Evolutionary conservation across 495 filamentous ascomycete genomes (phyloP), one percentile per base, ranked within the genome.

Genomic region (Tuber brumale): DNA sequence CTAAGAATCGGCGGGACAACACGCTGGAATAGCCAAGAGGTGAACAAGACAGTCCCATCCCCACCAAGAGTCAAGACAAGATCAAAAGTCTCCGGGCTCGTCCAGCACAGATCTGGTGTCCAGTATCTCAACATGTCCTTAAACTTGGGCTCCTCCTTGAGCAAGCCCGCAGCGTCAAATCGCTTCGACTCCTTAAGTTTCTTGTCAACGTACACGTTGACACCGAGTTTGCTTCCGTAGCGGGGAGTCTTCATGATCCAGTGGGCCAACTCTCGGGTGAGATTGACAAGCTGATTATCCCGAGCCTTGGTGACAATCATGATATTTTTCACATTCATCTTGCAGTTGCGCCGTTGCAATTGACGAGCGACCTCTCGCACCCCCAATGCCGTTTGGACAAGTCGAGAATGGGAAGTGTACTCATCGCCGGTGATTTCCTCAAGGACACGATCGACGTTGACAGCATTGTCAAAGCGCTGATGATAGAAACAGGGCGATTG

Each of bases 401-500:
- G 87, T 41, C 94, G 90, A 4, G 93, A 96, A 84, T 97, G 96
- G 27, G 93, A 96, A 83, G 96, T 89, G 85, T 88, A 94, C 77
- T 97, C 94, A 83, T 97, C 93, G 72, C 92, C 92, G 9, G 87
- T 85, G 70, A 98, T 96, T 85, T 99, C 95, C 83, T 98, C 95
- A 1, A 99, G 87, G 3, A 99, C 94, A 83, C 92, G 96, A 74
- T 96, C 92, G 69, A 97, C 91, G 84, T 99, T 94, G 77, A 99
- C 93, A 12, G 94, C 94, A 83, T 97, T 93, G 75, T 97, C 95
- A 82, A 99, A 98, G 61, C 94, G 89, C 84, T 94, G 91, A 84
- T 99, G 95, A 87, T 97, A 98, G 85, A 95, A 98, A 85, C 96
- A 98, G 0, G 95, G 95, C 51, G 93, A 96, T 82, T 95, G 91